Base-by-base conservation (phyloP, 805 yeast genomes). In the Suhomyces tanzawaensis region DNA sequence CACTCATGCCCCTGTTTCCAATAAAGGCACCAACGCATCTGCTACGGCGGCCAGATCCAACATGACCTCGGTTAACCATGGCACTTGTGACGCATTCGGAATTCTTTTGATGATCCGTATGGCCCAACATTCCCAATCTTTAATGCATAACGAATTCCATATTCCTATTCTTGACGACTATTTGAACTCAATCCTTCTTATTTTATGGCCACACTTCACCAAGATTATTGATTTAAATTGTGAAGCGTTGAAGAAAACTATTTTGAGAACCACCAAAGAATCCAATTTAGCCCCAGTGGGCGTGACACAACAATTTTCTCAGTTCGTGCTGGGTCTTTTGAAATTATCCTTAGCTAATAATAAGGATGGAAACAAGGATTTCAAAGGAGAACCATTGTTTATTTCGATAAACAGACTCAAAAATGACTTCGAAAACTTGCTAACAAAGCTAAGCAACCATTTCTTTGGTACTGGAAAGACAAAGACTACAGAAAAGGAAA, bases 181-280 rank as follows among this genome's bases (percentile, higher is more conserved):
- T 56, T 69, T 83, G 46, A 80, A 84, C 48, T 67, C 77, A 12
- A 79, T 84, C 45, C 60, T 81, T 44, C 75, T 87, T 36, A 58
- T 74, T 3, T 63, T 91, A 31, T 93, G 98, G 98, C 96, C 97
- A 0, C 79, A 76, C 41, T 85, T 90, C 52, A 90, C 89, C 51
- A 72, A 70, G 32, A 67, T 87, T 23, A 74, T 90, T 29, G 96
- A 89, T 55, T 63, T 76, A 23, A 86, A 91, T 50, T 82, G 95
- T 49, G 84, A 80, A 15, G 76, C 81, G 34, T 64, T 88, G 57
- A 81, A 83, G 44, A 76, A 70, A 36, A 74, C 74, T 13, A 58
- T 58, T 33, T 68, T 48, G 42, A 74, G 55, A 3, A 45, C 52
- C 6, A 48, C 50, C 14, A 49, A 55, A 21, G 54, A 51, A 19